Base-by-base conservation (phyloP, 2,329 filamentous ascomycete species). In the Nothophoma quercina region DNA sequence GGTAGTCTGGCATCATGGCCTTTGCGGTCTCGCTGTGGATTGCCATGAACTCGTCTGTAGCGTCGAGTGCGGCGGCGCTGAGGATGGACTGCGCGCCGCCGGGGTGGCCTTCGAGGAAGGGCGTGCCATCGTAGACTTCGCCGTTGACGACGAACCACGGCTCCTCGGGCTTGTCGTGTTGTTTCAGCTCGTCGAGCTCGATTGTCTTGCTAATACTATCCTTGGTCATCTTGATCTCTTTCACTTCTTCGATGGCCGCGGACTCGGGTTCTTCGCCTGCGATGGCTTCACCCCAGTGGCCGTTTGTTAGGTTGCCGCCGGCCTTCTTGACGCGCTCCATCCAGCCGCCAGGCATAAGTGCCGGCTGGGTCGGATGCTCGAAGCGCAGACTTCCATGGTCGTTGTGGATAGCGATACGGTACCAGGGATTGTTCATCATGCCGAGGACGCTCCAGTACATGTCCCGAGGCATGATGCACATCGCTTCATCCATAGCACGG, bases 401-500 rank as follows among this genome's bases (percentile, higher is more conserved):
- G 49, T 86, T 87, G 44, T 85, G 84, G 47, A 97, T 89, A 2
- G 87, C 85, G 1, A 97, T 83, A 5, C 93, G 83, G 72, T 89
- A 97, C 93, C 93, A 97, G 0, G 91, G 90, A 64, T 96, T 96
- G 75, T 96, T 96, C 93, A 97, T 96, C 93, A 97, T 97, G 0
- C 93, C 92, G 30, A 96, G 78, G 2, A 96, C 91, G 55, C 86
- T 92, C 93, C 93, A 97, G 76, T 96, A 96, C 90, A 96, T 95
- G 66, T 97, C 93, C 56, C 90, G 83, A 4, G 93, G 93, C 70
- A 96, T 91, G 0, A 90, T 79, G 73, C 89, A 90, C 85, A 96
- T 88, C 47, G 88, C 84, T 60, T 96, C 93, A 63, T 97, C 93
- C 91, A 96, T 96, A 4, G 88, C 88, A 35, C 93, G 83, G 5